Base-by-base conservation (phyloP, 139 green algal genomes). In the Micractinium sp. region DNA sequence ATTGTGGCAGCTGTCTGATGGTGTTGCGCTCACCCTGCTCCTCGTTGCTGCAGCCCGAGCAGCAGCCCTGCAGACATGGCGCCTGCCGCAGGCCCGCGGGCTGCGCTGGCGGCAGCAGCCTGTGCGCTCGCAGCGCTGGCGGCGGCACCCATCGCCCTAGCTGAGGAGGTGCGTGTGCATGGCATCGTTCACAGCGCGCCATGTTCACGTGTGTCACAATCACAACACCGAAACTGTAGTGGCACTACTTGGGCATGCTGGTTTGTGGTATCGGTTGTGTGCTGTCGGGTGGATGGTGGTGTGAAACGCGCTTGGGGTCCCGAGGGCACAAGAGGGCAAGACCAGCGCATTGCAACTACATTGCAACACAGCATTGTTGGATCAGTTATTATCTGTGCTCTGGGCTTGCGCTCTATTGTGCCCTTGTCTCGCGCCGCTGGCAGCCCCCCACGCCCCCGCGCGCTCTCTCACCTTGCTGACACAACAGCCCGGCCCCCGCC, bases 121-220 rank as follows among this genome's bases (percentile, higher is more conserved):
- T 86, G 60, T 15, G 81, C 81, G n/a, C 56, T 86, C 16, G 35
- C 56, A 15, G 81, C 81, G 56, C 81, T 86, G 16, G 56, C 75
- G 18, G 35, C 81, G 7, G 33, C 53, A 4, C 81, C 56, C 7
- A 3, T 20, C 0, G 81, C 81, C 25, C 4, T 53, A 12, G 81
- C 81, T 29, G 79, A 67, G 23, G 79, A 85, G 31, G 79, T 66
- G 79, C 35, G 74, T 27, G 22, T 71, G 20, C 12, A 29, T 71
- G 12, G 63, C 63, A 31, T 71, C 63, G 9, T 2, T 27, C 47
- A 9, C 47, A 56, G 9, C 7, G 9, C 5, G 47, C 47, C 47
- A 56, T 56, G 47, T 9, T 16, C 7, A 9, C 47, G 9, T 56
- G 9, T 56, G 47, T 56, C 47, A 56, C 47, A 5, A 56, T 5